Evolutionary conservation across 129 eudicot genomes (phyloP).

Genomic region (Chrysanthemum lavandulifolium): DNA sequence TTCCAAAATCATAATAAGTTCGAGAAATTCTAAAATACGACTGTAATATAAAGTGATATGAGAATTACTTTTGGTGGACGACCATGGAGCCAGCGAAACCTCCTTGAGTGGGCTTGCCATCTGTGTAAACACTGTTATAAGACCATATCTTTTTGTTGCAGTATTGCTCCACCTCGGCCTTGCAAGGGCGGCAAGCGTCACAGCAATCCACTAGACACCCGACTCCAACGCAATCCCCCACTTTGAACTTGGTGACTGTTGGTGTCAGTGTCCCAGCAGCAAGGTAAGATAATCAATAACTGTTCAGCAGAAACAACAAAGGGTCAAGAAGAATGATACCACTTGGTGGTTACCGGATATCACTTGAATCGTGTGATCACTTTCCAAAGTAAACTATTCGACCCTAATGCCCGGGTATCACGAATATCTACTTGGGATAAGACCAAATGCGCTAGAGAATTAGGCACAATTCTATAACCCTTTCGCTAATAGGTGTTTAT

Average conservation of each 20-base stretch:
- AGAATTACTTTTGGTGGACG: slow-evolving; percentile 76
- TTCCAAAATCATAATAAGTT: not conserved
- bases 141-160: slow-evolving; percentile 95
- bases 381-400: too few relatives aligned
- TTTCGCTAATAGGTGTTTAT: too few relatives aligned
- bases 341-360: too few relatives aligned
- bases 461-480: too few relatives aligned
- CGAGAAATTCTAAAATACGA: not conserved
- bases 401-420: too few relatives aligned
- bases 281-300: too few relatives aligned
- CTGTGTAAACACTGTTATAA: slow-evolving; percentile 81
- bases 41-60: not conserved
- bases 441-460: too few relatives aligned
- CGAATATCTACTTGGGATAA: too few relatives aligned
- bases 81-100: slow-evolving; percentile 78
- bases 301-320: too few relatives aligned
- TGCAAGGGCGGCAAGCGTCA: slow-evolving; percentile 61
- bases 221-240: slow-evolving; percentile 80
- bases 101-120: slow-evolving; percentile 95
- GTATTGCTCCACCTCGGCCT: slow-evolving; percentile 75
- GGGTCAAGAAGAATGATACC: too few relatives aligned
- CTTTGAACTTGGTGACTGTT: slow-evolving; percentile 51
- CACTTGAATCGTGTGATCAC: too few relatives aligned
- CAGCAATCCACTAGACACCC: slow-evolving; percentile 84
- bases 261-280: too few relatives aligned